phyloP scores from a whole-genome alignment of 2,329 filamentous ascomycete species.

The Cladosporium sphaerospermum region DNA sequence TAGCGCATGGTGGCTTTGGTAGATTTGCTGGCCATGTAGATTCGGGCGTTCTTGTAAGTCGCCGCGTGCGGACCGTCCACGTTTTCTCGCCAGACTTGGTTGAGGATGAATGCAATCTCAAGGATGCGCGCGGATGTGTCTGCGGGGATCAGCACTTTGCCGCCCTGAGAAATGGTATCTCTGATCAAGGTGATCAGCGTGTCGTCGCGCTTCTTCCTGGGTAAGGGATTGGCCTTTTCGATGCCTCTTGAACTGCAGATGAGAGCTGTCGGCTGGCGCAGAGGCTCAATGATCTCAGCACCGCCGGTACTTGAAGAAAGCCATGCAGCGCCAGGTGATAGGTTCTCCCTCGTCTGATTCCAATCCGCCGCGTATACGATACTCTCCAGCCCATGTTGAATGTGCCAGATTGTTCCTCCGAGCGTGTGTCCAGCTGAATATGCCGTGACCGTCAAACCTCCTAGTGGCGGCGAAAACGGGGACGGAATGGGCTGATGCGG shows the following conservation, averaged over 20 bases:
- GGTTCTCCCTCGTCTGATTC: slow-evolving; percentile 96
- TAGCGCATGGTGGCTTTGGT: slow-evolving; percentile 85
- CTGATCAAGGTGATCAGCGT: slow-evolving; percentile 73
- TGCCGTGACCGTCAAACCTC: slow-evolving; percentile 88
- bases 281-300: slow-evolving; percentile 84
- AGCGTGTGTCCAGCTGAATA: slow-evolving; percentile 95
- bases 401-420: slow-evolving; percentile 97
- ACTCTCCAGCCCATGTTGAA: slow-evolving; percentile 92
- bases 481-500: slow-evolving; percentile 85
- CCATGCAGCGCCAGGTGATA: slow-evolving; percentile 90
- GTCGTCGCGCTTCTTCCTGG: slow-evolving; percentile 76
- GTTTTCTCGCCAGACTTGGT: slow-evolving; percentile 75
- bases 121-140: slow-evolving; percentile 93
- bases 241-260: slow-evolving; percentile 85
- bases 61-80: slow-evolving; percentile 30
- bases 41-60: slow-evolving; percentile 46
- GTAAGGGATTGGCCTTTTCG: slow-evolving; percentile 56
- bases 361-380: slow-evolving; percentile 97
- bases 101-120: slow-evolving; percentile 84
- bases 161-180: slow-evolving; percentile 72
- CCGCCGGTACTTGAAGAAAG: slow-evolving; percentile 76
- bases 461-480: slow-evolving; percentile 80
- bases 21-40: slow-evolving; percentile 82
- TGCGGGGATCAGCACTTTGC: slow-evolving; percentile 86
- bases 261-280: slow-evolving; percentile 87